These are phyloP conservation scores for Penicillium coprophilum DNA, from an alignment of 495 filamentous ascomycete genomes.

Conservation along the genomic window DNA sequence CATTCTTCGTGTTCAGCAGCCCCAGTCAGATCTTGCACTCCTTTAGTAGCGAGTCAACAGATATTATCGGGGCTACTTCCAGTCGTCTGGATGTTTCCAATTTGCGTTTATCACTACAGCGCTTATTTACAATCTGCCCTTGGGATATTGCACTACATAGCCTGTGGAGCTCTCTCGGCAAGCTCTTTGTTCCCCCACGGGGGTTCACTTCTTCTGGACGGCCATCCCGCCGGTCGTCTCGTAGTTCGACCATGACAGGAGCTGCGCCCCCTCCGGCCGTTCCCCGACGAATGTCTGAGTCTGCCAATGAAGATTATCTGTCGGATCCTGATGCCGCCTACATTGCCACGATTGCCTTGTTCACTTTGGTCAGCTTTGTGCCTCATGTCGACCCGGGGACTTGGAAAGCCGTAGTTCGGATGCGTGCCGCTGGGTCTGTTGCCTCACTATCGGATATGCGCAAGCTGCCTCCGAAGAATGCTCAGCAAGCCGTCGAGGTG, in stretches of 20 bases:
- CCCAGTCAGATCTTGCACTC: conserved; percentile 62
- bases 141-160: conserved; percentile 67
- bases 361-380: conserved; percentile 55
- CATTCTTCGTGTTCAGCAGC: conserved; percentile 71
- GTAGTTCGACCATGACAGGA: conserved; percentile 31
- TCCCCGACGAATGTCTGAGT: conserved; percentile 30
- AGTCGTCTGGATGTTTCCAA: conserved; percentile 32
- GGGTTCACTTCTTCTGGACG: conserved; percentile 45
- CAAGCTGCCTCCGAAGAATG: conserved; percentile 31
- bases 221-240: conserved; percentile 39
- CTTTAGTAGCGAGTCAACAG: conserved; percentile 51
- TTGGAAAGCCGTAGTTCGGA: conserved; percentile 51
- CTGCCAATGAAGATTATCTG: conserved; percentile 37
- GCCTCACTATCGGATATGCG: conserved; percentile 45
- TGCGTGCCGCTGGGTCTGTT: conserved; percentile 55
- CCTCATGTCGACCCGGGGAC: conserved; percentile 44
- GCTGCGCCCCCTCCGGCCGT: conserved; percentile 27
- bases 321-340: conserved; percentile 57
- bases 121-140: conserved; percentile 41
- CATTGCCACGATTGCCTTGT: conserved; percentile 55
- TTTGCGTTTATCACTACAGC: conserved; percentile 36
- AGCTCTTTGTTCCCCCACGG: conserved; percentile 65
- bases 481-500: conserved; percentile 34
- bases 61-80: neutral
- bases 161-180: conserved; percentile 70